A percentile compares a stretch with the other conserved stretches of the same genome.
phyloP scores from a whole-genome alignment of 306 rosid species.

The Quercus parvula region DNA sequence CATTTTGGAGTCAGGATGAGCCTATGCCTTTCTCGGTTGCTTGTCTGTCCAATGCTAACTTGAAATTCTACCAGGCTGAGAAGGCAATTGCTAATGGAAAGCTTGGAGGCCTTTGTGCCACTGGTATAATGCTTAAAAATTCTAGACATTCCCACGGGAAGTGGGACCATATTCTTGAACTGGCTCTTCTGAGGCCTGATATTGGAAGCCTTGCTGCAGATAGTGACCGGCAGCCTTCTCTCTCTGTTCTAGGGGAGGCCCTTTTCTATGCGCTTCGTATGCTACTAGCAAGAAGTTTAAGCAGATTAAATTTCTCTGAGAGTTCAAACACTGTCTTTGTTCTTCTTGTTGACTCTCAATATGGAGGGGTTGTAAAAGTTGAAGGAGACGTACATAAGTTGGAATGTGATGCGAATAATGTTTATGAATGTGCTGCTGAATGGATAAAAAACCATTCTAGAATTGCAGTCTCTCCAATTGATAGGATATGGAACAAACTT shows the following conservation, averaged over 20 bases:
- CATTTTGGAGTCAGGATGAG: conserved; percentile 90
- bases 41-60: conserved; percentile 62
- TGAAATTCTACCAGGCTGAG: conserved; percentile 91
- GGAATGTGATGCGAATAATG: conserved; percentile 74
- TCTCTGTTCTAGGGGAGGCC: conserved; percentile 74
- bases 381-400: conserved; percentile 90
- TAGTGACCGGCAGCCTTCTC: conserved; percentile 55
- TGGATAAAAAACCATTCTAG: conserved; percentile 82
- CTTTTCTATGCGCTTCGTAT: conserved; percentile 77
- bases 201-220: conserved; percentile 53
- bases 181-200: conserved; percentile 81
- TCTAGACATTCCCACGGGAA: conserved; percentile 84
- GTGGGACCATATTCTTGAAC: conserved; percentile 90
- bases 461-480: conserved; percentile 81
- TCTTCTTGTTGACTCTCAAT: conserved; percentile 81
- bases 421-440: conserved; percentile 87
- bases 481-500: conserved; percentile 93
- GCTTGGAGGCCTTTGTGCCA: conserved; percentile 80
- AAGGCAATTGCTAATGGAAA: conserved; percentile 81
- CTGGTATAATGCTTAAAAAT: conserved; percentile 76
- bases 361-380: conserved; percentile 92
- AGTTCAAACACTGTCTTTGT: conserved; percentile 68
- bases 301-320: conserved; percentile 57
- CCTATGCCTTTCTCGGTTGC: conserved; percentile 91
- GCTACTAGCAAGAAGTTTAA: conserved; percentile 81